These are phyloP conservation scores for Penicillium brevicompactum DNA, from an alignment of 2,329 filamentous ascomycete species.

Conservation along the genomic window DNA sequence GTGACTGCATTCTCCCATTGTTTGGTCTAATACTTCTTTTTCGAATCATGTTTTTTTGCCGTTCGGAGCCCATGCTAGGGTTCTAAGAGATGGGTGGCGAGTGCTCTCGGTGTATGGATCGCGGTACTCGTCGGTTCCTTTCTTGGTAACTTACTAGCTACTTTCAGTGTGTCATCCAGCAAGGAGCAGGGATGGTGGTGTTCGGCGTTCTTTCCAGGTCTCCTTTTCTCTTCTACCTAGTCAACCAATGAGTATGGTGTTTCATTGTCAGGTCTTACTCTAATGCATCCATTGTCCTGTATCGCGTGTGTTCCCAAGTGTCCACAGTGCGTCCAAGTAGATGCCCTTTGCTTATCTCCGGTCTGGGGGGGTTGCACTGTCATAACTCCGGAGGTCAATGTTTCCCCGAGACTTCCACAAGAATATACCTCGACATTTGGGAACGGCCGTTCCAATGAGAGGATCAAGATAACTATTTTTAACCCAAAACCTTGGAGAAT, in stretches of 20 bases:
- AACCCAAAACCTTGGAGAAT: too few relatives aligned
- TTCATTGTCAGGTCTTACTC: slow-evolving; percentile 2
- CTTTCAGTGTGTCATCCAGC: slow-evolving; percentile 19
- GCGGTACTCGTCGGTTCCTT: not conserved
- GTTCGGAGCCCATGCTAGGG: not conserved
- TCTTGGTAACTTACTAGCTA: slow-evolving; percentile 1
- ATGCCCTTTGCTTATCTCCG: too few relatives aligned
- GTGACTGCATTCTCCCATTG: not conserved
- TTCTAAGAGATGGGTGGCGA: not conserved
- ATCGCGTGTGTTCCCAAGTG: not conserved
- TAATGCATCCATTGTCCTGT: slow-evolving; percentile 8
- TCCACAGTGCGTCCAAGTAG: too few relatives aligned
- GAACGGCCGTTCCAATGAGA: too few relatives aligned
- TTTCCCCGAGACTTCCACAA: too few relatives aligned
- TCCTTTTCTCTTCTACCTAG: slow-evolving; percentile 5
- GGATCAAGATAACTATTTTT: too few relatives aligned
- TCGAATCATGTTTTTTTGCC: slow-evolving; percentile 2
- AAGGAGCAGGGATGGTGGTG: slow-evolving; percentile 20
- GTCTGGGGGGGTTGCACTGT: too few relatives aligned
- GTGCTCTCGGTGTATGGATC: not conserved
- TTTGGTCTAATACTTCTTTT: slow-evolving; percentile 4
- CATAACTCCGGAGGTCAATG: too few relatives aligned
- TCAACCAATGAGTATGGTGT: slow-evolving; percentile 12
- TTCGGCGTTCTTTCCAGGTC: slow-evolving; percentile 13
- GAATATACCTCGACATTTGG: too few relatives aligned